Evolutionary conservation across 2,329 filamentous ascomycete genomes (phyloP), one percentile per base, ranked within the genome.

Genomic region (Microascus cirrosus): DNA sequence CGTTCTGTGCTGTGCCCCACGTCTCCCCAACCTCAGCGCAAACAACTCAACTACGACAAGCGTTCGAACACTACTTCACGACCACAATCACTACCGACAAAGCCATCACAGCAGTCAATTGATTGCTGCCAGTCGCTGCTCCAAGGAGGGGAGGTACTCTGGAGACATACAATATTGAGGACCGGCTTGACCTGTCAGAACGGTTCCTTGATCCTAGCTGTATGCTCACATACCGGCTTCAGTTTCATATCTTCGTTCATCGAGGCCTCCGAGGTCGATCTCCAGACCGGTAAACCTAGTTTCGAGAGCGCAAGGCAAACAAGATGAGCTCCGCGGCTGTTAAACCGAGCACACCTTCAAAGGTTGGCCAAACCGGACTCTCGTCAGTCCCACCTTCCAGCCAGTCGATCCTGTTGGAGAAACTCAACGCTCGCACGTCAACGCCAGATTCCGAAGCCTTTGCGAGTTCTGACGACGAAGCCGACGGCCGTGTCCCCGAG

Each of bases 361-460:
- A 83, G 66, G 63, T 77, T 60, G 75, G 74, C 61, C 71, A 77
- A 63, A 68, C 74, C 76, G 65, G 71, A 72, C 59, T 69, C 69
- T 61, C 71, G 75, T 66, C 65, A 77, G 70, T 76, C 62, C 70
- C 79, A 57, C 75, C 82, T 24, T 83, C 73, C 64, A 86, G 77
- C 65, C 83, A 87, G 60, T 83, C 83, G 45, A 75, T 86, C 45
- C 74, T 89, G 54, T 77, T 90, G 36, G 89, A 93, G 55, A 94
- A 91, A 69, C 78, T 87, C 55, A 87, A 89, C 65, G 80, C 85
- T 58, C 84, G 92, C 65, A 87, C 89, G 57, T 91, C 90, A 8
- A 96, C 93, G 1, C 93, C 93, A 24, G 94, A 97, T 68, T 96
- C 92, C 3, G 93, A 97, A 69, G 93, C 90, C 56, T 76, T 97